Base-by-base conservation (phyloP, 1,284 basidiomycete genomes). In the Leucoagaricus sp. region DNA sequence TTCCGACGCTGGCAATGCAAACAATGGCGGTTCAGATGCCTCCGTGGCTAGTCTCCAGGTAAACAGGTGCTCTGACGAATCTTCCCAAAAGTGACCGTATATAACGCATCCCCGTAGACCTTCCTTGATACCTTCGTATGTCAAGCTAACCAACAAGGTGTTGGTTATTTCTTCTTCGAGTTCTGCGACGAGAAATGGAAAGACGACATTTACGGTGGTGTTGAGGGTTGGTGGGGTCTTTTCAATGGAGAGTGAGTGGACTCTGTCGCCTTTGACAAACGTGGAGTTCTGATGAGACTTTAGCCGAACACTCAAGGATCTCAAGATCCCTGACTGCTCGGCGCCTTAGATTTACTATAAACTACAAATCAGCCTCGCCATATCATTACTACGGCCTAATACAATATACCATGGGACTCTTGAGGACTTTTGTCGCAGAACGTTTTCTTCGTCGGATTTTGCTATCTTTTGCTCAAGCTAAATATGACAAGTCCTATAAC, bases 121-220 rank as follows among this genome's bases (percentile, higher is more conserved):
- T 96, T 94, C 78, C 69, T 98, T 49, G 80, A 96, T 66, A 85
- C 82, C 0, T 98, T 93, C 65, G 87, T 96, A 26, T 98, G 96
- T 70, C 82, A 89, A 69, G 90, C 94, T 9, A 98, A 95, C 71
- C 56, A 69, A 33, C 91, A 94, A 63, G 80, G 82, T 34, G 91
- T 92, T 6, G 76, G 84, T n/a, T 95, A 94, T 76, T 95, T 94
- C 79, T 93, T 81, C 76, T 93, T 92, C 59, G 89, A 91, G 79
- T 83, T 82, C 38, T 34, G 75, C 62, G 94, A 96, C 67, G 92
- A 96, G 73, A 75, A 80, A 21, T 96, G 94, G 94, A 94, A 96
- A 72, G 76, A 81, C 66, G 62, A 67, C 19, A 68, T 82, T 65
- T 94, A 84, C 64, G 94, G 95, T 58, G 94, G 94, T 60, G 94